Percentiles rank a stretch among this genome's conserved stretches.
Conservation (phyloP, 2,329 filamentous ascomycete genomes). For the Phaeosphaeriaceae sp. region DNA sequence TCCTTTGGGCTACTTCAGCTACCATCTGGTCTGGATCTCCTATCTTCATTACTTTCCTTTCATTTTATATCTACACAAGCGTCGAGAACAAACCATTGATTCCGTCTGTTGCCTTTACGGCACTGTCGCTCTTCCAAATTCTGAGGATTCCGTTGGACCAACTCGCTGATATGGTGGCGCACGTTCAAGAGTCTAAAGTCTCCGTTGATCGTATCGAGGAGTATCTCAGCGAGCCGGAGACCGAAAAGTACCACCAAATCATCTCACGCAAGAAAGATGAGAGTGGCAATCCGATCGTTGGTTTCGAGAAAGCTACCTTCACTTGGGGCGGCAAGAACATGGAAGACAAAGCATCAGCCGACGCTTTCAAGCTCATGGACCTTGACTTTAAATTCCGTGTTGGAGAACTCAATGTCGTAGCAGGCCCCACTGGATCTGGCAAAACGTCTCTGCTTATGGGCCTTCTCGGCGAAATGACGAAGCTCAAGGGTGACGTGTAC, state of each 20-base stretch:
- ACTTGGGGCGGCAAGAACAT: conserved; percentile 77
- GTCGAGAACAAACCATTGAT: conserved; percentile 88
- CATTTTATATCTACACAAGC: conserved; percentile 90
- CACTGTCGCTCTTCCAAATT: conserved; percentile 93
- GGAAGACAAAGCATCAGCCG: conserved; percentile 64
- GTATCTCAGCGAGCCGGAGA: conserved; percentile 92
- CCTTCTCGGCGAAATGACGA: conserved; percentile 92
- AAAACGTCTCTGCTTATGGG: conserved; percentile 98
- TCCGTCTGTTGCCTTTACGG: conserved; percentile 93
- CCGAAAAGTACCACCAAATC: conserved; percentile 90
- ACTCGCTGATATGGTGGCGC: conserved; percentile 97
- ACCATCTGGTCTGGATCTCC: conserved; percentile 97
- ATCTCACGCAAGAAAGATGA: conserved; percentile 72
- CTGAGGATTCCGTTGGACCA: conserved; percentile 93
- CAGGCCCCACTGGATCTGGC: conserved; percentile 90
- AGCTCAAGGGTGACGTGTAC: conserved; percentile 79
- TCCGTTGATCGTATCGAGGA: conserved; percentile 96
- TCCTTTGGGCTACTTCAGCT: conserved; percentile 89
- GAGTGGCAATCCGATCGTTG: conserved; percentile 76
- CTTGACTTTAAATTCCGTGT: conserved; percentile 82
- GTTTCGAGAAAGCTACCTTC: conserved; percentile 83
- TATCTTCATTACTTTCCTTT: conserved; percentile 93
- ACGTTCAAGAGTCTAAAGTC: conserved; percentile 96
- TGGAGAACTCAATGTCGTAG: conserved; percentile 89
- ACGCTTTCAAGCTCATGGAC: conserved; percentile 79